Percentiles rank a stretch among this genome's conserved stretches.
These are phyloP conservation scores for Beta vulgaris DNA, from an alignment of 148 eudicot genomes.

Conservation along the genomic window DNA sequence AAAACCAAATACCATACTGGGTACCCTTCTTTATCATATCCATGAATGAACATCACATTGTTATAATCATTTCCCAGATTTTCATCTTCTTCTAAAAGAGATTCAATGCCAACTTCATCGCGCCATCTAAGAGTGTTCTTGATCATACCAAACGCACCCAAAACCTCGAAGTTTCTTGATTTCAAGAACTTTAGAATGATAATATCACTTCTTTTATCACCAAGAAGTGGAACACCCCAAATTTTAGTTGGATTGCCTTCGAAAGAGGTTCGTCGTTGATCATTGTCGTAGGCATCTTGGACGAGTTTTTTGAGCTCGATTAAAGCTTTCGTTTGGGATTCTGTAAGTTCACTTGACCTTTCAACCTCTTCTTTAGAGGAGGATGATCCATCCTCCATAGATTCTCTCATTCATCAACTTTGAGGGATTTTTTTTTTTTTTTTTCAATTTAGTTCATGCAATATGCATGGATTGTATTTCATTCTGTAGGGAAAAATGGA, in stretches of 20 bases:
- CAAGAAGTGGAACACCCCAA: slow-evolving; percentile 49
- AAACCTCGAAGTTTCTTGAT: slow-evolving; percentile 38
- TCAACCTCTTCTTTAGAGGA: slow-evolving; percentile 51
- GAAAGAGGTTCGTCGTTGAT: slow-evolving; percentile 23
- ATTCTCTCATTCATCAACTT: not conserved
- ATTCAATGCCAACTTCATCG: slow-evolving; percentile 41
- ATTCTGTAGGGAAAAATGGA: not conserved
- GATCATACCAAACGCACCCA: slow-evolving; percentile 43
- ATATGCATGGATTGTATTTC: not conserved
- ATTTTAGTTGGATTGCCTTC: slow-evolving; percentile 29
- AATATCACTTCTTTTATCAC: slow-evolving; percentile 32
- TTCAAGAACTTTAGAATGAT: slow-evolving; percentile 44
- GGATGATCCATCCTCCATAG: slow-evolving; percentile 3
- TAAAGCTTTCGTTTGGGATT: slow-evolving; percentile 41
- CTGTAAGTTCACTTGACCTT: slow-evolving; percentile 37
- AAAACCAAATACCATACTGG: slow-evolving; percentile 51
- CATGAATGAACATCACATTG: slow-evolving; percentile 38
- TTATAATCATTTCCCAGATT: slow-evolving; percentile 35
- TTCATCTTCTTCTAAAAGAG: slow-evolving; percentile 36
- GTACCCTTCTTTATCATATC: slow-evolving; percentile 39
- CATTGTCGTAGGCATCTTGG: slow-evolving; percentile 34
- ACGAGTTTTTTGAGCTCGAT: slow-evolving; percentile 43
- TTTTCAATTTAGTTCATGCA: not conserved
- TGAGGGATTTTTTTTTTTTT: no score
- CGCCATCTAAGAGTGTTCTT: slow-evolving; percentile 46